Conservation (phyloP, 1,284 basidiomycete species). For the Malassezia brasiliensis region DNA sequence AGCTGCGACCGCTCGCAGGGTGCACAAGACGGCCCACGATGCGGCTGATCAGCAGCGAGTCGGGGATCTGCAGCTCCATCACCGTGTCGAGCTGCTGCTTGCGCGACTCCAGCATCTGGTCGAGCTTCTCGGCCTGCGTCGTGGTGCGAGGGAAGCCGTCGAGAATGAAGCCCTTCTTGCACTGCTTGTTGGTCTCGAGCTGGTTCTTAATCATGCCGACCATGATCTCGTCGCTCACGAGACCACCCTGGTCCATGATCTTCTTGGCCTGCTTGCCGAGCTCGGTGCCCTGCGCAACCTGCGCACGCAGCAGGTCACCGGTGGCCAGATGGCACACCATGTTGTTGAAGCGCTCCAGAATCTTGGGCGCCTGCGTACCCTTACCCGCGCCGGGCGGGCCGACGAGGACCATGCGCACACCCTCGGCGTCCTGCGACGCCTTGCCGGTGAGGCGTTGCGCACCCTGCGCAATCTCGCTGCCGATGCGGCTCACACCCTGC, state of each 20-base stretch:
- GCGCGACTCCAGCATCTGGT: conserved; percentile 71
- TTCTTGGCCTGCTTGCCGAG: conserved; percentile 89
- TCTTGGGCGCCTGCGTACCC: conserved; percentile 91
- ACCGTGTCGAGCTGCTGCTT: conserved; percentile 78
- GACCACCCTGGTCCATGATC: conserved; percentile 85
- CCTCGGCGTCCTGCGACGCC: conserved; percentile 11
- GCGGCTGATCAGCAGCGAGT: conserved; percentile 87
- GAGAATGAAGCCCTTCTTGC: conserved; percentile 92
- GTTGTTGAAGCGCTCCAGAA: conserved; percentile 68
- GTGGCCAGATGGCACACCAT: conserved; percentile 96
- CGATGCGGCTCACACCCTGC: not conserved
- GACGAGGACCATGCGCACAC: conserved; percentile 70
- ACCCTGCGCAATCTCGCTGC: not conserved
- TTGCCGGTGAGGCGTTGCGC: not conserved
- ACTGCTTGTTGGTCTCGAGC: conserved; percentile 80
- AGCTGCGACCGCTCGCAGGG: conserved; percentile 74
- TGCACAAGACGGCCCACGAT: conserved; percentile 95
- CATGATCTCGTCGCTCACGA: conserved; percentile 94
- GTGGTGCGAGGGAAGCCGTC: conserved; percentile 98
- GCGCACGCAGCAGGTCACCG: conserved; percentile 94
- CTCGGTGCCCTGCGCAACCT: conserved; percentile 75
- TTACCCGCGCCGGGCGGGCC: conserved; percentile 98
- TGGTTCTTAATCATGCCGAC: conserved; percentile 95
- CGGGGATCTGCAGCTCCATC: conserved; percentile 82
- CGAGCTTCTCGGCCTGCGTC: conserved; percentile 92